Base-by-base conservation (phyloP, 345 rosid genomes). In the Conringia planisiliqua region DNA sequence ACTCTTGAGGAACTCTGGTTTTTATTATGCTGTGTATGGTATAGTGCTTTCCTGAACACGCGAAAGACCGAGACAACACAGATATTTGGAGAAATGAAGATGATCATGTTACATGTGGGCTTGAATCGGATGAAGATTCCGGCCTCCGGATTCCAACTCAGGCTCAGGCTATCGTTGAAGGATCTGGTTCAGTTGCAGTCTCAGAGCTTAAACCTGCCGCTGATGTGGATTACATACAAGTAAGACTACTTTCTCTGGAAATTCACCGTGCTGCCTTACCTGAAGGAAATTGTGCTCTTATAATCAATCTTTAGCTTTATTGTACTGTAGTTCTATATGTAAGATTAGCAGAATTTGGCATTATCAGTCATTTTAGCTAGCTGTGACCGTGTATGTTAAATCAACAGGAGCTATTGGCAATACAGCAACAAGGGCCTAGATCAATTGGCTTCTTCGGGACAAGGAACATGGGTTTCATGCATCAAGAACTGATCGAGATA, bases 361-460 rank as follows among this genome's bases (percentile, higher is more conserved):
- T 22, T 61, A 36, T 17, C 27, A 47, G 36, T 39, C 43, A 29
- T 63, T 33, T 63, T 2, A 38, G 47, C 59, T 48, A 16, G 44
- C 13, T 62, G 71, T 55, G 30, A 77, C 55, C 17, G 4, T 50
- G 8, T 48, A 40, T 77, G 66, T 64, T 39, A 4, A 39, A 68
- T 51, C 42, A 0, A 84, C 86, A 95, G 99, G 99, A 95, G 75
- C 76, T 95, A 72, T 78, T 95, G 81, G 99, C 99, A 61, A 95
- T 95, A 80, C 99, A 95, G 74, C 97, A 95, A 75, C 99, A 95
- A 84, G 97, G 99, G 66, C 99, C 99, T 64, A 85, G 99, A 83
- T 66, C 89, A 52, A 95, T 95, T 76, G 97, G 99, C 65, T 95
- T 95, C 79, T 95, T 95, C 72, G 99, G 99, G 38, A 92, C 97